Base-by-base conservation (phyloP, 2,329 filamentous ascomycete genomes). In the Hypoxylon sp. region DNA sequence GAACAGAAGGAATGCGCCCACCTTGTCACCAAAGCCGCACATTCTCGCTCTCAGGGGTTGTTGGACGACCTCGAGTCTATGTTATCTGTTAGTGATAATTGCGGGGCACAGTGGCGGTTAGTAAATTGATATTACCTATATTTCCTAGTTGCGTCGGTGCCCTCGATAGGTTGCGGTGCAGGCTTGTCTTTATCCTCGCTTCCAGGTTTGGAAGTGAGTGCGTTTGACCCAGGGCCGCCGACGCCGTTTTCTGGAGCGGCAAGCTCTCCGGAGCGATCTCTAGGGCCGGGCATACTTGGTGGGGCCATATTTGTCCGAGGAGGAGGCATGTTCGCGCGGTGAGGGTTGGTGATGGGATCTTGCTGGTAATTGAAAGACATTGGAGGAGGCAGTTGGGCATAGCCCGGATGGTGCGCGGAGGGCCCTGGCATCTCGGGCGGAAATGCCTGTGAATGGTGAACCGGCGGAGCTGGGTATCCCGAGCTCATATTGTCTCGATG, bases 11-110 rank as follows among this genome's bases (percentile, higher is more conserved):
- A 49, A 36, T 58, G 64, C 62, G 74, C 82, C 62, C 82, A 96
- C 93, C 87, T 98, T 99, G 83, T 99, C 96, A 69, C 96, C 96
- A 82, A 98, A 99, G 6, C 96, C 96, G 82, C 96, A 99, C 96
- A 98, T 98, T 68, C 96, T 92, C 72, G 96, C 96, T 75, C 96
- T 90, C 75, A 93, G 87, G 55, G 96, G 96, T 80, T 98, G 94
- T 82, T 99, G 96, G 72, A 93, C 90, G 66, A 98, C 93, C 72
- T 90, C 84, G 55, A 97, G 86, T 68, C 90, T 91, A 71, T 67
- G 25, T 38, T 30, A 38, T 52, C 60, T 61, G 66, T 76, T 58
- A 76, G 68, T 38, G 19, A 60, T 32, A 65, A 53, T 30, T 50
- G 59, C 30, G 14, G 32, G 14, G 25, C 32, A 51, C 34, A 41